These are phyloP conservation scores for Pilobolus umbonatus DNA, from an alignment of 192 early-diverging fungal genomes.

Conservation along the genomic window DNA sequence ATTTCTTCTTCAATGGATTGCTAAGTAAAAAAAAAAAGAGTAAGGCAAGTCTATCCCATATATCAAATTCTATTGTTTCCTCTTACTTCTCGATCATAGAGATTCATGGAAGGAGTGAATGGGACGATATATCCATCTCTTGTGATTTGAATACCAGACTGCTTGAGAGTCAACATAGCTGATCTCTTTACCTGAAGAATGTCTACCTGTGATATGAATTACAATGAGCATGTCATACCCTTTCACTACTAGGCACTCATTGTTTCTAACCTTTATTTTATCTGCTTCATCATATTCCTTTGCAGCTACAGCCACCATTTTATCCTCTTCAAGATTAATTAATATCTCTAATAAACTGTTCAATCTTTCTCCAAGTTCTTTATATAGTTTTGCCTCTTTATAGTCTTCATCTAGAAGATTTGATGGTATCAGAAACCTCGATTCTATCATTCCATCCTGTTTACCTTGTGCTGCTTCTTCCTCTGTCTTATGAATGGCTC, in stretches of 20 bases:
- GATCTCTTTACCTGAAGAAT: neutral
- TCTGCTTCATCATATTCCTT: conserved; percentile 75
- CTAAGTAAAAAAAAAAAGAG: conserved; percentile 1
- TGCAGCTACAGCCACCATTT: conserved; percentile 48
- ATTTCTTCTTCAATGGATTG: neutral
- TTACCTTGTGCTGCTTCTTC: conserved; percentile 49
- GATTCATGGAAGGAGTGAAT: neutral
- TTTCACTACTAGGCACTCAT: neutral
- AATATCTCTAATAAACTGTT: neutral
- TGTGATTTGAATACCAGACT: conserved; percentile 10
- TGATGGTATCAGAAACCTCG: no score
- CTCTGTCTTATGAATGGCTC: conserved; percentile 39
- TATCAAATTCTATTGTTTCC: neutral
- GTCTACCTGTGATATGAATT: neutral
- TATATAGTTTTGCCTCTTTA: conserved; percentile 53
- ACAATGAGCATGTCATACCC: no score
- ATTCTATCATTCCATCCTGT: no score
- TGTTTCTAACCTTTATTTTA: conserved; percentile 48
- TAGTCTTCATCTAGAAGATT: conserved; percentile 53
- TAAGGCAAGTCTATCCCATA: neutral
- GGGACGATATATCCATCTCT: conserved; percentile 1
- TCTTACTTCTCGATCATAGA: neutral
- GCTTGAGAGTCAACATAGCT: neutral
- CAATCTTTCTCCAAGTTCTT: conserved; percentile 22
- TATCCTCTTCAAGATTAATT: conserved; percentile 40